A percentile compares a stretch with the other conserved stretches of the same genome.
Conservation (phyloP, 345 rosid genomes). For the Abelmoschus esculentus region DNA sequence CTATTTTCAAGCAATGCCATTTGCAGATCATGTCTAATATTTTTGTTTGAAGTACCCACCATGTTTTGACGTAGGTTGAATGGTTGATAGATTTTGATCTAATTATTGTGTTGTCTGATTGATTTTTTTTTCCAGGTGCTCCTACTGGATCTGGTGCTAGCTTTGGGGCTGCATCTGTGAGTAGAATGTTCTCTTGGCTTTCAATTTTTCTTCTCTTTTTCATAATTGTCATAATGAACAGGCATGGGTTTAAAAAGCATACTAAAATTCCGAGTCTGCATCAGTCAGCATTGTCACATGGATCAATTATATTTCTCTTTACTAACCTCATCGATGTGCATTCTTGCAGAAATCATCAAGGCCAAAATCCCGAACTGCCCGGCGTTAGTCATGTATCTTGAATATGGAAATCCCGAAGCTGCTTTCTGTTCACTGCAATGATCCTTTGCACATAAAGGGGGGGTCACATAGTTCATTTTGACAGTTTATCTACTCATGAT, state of each 20-base stretch:
- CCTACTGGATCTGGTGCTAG: slow-evolving; percentile 74
- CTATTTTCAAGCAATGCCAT: neutral
- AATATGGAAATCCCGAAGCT: neutral
- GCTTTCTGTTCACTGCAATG: neutral
- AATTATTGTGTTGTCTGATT: neutral
- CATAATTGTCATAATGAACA: neutral
- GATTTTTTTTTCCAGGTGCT: slow-evolving; percentile 35
- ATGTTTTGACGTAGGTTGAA: neutral
- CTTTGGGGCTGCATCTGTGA: slow-evolving; percentile 69
- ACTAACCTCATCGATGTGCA: slow-evolving; percentile 8
- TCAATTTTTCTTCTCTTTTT: neutral
- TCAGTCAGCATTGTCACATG: neutral
- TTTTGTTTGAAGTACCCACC: neutral
- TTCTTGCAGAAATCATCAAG: slow-evolving; percentile 63
- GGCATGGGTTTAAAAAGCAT: neutral
- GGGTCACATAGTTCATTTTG: neutral
- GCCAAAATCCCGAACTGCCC: slow-evolving; percentile 68
- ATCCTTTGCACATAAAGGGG: slow-evolving; percentile 4
- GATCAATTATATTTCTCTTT: neutral
- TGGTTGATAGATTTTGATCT: neutral
- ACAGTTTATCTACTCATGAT: neutral
- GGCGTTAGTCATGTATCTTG: slow-evolving; percentile 41
- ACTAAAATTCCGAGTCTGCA: neutral
- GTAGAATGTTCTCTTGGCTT: slow-evolving; percentile 22
- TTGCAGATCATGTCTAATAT: neutral